These are phyloP conservation scores for Puccinellia tenuiflora DNA, from an alignment of 176 grass and related monocot species.

Conservation along the genomic window DNA sequence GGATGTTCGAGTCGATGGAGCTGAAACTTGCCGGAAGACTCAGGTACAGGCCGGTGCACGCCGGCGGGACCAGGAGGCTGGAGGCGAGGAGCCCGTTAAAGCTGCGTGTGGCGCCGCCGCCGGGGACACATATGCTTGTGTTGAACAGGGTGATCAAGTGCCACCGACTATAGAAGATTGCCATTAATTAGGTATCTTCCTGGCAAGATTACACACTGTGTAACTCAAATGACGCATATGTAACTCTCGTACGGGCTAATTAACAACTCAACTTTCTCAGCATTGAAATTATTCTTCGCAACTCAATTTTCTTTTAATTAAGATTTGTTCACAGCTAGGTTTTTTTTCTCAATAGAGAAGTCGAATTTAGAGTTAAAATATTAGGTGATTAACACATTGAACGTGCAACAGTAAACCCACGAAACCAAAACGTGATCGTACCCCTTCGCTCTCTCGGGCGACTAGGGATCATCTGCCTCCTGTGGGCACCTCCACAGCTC, in stretches of 20 bases:
- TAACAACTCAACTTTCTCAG: background rate
- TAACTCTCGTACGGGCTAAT: background rate
- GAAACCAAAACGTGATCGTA: too few species aligned
- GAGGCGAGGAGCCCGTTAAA: slow-evolving; percentile 23
- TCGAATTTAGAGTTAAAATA: too few species aligned
- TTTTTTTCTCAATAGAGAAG: too few species aligned
- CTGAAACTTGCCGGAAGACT: slow-evolving; percentile 10
- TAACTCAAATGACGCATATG: too few species aligned
- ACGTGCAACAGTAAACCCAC: too few species aligned
- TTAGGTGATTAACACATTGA: too few species aligned
- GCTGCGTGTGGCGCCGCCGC: background rate
- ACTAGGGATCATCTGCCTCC: too few species aligned
- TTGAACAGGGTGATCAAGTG: background rate
- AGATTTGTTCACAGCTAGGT: too few species aligned
- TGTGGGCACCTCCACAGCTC: too few species aligned
- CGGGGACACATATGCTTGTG: slow-evolving; percentile 4
- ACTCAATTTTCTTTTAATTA: too few species aligned
- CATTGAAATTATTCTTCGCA: background rate
- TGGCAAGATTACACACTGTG: background rate
- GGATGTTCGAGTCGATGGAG: slow-evolving; percentile 15
- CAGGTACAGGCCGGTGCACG: slow-evolving; percentile 20
- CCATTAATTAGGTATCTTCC: background rate
- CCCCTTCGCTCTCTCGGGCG: too few species aligned
- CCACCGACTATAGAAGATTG: background rate
- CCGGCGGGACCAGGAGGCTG: background rate